phyloP scores from a whole-genome alignment of 2,329 filamentous ascomycete species.

The Monilinia fructicola region DNA sequence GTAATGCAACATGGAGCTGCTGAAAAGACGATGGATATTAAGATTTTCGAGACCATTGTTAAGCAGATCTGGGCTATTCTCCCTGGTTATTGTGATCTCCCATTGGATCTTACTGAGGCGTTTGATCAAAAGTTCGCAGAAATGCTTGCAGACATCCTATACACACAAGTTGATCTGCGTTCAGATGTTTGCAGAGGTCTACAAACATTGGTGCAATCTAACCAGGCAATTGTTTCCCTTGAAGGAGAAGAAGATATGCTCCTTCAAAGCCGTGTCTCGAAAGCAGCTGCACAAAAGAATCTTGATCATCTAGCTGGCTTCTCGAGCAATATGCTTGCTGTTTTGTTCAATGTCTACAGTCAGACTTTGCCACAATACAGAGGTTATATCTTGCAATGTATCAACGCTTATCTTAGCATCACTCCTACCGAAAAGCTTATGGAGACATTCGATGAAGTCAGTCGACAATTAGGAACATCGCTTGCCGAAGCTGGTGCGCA shows the following conservation, averaged over 20 bases:
- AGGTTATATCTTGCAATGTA: constrained; percentile 86
- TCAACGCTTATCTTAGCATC: constrained; percentile 92
- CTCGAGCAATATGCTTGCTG: constrained; percentile 85
- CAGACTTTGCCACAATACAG: constrained; percentile 91
- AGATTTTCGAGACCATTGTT: constrained; percentile 95
- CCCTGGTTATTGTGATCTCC: constrained; percentile 92
- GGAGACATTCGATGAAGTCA: constrained; percentile 85
- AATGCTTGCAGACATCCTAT: constrained; percentile 85
- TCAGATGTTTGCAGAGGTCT: constrained; percentile 84
- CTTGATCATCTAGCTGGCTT: constrained; percentile 76
- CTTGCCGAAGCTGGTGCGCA: constrained; percentile 60
- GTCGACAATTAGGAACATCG: constrained; percentile 74
- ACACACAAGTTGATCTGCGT: constrained; percentile 84
- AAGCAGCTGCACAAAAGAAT: constrained; percentile 73
- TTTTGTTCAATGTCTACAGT: constrained; percentile 98
- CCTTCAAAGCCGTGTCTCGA: constrained; percentile 75
- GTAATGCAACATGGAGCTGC: constrained; percentile 78
- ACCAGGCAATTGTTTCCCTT: constrained; percentile 73
- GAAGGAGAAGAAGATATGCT: constrained; percentile 67
- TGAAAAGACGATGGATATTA: constrained; percentile 92
- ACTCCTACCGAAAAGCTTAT: constrained; percentile 75
- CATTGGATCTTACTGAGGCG: constrained; percentile 70
- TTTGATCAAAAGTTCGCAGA: constrained; percentile 91
- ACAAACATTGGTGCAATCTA: constrained; percentile 86
- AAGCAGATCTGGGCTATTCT: constrained; percentile 93